These are phyloP conservation scores for Pholiota microspora DNA, from an alignment of 768 basidiomycete species.

Conservation along the genomic window DNA sequence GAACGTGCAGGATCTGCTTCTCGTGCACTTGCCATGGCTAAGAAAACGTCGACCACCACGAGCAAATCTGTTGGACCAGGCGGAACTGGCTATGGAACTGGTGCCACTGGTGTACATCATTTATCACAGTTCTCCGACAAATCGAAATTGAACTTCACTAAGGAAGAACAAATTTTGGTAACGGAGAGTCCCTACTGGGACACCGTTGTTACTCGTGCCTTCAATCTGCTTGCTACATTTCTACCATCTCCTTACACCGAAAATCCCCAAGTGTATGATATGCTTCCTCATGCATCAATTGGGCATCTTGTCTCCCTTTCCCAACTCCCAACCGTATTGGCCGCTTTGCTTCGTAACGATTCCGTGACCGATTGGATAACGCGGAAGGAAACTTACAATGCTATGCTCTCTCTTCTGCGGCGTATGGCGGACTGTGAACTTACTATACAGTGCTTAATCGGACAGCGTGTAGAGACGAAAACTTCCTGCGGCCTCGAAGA, in stretches of 20 bases:
- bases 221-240: constrained; percentile 37
- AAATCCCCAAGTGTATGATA: constrained; percentile 40
- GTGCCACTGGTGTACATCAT: too few relatives aligned
- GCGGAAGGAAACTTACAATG: constrained; percentile 44
- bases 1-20: constrained; percentile 38
- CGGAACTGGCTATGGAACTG: constrained; percentile 48
- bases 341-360: constrained; percentile 50
- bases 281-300: constrained; percentile 47
- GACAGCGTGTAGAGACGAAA: constrained; percentile 34
- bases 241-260: constrained; percentile 47
- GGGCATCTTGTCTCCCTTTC: constrained; percentile 40
- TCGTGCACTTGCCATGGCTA: constrained; percentile 32
- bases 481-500: constrained; percentile 40
- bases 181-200: constrained; percentile 34
- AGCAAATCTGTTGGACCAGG: constrained; percentile 42
- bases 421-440: constrained; percentile 52
- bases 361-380: constrained; percentile 52
- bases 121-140: too few relatives aligned
- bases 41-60: constrained; percentile 20
- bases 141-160: too few relatives aligned
- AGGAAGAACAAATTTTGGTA: neutral
- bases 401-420: constrained; percentile 45
- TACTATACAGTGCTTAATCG: constrained; percentile 43
- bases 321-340: constrained; percentile 44
- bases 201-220: constrained; percentile 33